Evolutionary conservation across 768 basidiomycete species (phyloP).

Genomic region (Leccinum fibrillosum): DNA sequence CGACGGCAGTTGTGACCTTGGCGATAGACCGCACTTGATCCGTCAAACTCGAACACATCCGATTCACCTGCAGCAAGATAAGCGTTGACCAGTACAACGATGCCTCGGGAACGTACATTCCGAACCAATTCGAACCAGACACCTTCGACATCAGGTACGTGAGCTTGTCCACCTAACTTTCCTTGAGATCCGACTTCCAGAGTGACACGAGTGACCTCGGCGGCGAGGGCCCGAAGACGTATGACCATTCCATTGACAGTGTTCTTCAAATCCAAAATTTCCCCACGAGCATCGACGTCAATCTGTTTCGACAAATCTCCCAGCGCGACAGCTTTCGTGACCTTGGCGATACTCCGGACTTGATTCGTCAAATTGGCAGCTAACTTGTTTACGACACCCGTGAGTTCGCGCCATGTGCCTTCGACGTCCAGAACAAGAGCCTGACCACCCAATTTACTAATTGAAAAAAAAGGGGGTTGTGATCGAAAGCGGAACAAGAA

Average conservation of each 20-base stretch:
- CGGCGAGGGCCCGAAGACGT: constrained; percentile 60
- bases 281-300: constrained; percentile 86
- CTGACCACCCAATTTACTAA: constrained; percentile 77
- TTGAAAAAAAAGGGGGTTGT: constrained; percentile 5
- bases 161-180: constrained; percentile 83
- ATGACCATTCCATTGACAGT: constrained; percentile 54
- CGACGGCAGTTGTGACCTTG: constrained; percentile 84
- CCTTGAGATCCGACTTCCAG: constrained; percentile 87
- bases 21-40: constrained; percentile 84
- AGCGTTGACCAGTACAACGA: constrained; percentile 1
- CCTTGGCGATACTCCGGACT: constrained; percentile 55
- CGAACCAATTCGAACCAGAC: constrained; percentile 83
- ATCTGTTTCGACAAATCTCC: constrained; percentile 90
- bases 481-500: constrained; percentile 16
- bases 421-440: constrained; percentile 85
- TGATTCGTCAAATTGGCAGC: constrained; percentile 71
- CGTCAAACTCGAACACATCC: constrained; percentile 79
- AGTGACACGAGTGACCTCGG: constrained; percentile 82
- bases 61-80: constrained; percentile 51
- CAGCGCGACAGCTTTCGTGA: constrained; percentile 75
- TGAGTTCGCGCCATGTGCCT: constrained; percentile 86
- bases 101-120: constrained; percentile 45
- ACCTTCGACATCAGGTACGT: constrained; percentile 88
- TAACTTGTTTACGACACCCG: constrained; percentile 78
- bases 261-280: constrained; percentile 80